Evolutionary conservation across 768 basidiomycete genomes (phyloP).

Genomic region (Kwoniella sp.): DNA sequence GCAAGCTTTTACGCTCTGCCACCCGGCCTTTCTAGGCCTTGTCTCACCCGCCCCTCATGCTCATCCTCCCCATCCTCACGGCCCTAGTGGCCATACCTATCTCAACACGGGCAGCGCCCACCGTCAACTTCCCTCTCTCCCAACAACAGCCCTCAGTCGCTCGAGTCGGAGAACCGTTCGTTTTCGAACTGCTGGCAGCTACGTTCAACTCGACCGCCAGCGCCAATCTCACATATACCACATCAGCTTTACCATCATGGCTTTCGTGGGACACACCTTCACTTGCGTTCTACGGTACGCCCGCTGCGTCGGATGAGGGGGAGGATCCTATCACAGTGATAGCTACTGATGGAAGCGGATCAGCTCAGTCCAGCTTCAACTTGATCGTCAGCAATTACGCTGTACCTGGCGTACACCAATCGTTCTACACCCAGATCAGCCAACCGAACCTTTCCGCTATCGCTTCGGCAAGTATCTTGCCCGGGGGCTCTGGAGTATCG

Average conservation of each 20-base stretch:
- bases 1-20: not conserved
- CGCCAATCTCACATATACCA: conserved; percentile 61
- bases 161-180: conserved; percentile 65
- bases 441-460: conserved; percentile 61
- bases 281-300: conserved; percentile 70
- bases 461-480: conserved; percentile 45
- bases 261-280: conserved; percentile 68
- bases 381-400: conserved; percentile 57
- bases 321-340: conserved; percentile 65
- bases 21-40: conserved; percentile 15
- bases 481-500: conserved; percentile 60
- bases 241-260: conserved; percentile 71
- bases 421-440: conserved; percentile 70
- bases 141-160: conserved; percentile 79
- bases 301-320: conserved; percentile 67
- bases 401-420: conserved; percentile 65
- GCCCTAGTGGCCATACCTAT: conserved; percentile 27
- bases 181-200: conserved; percentile 68
- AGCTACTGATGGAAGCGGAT: conserved; percentile 61
- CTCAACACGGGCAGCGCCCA: conserved; percentile 40
- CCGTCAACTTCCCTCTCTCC: conserved; percentile 64
- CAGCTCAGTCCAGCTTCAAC: conserved; percentile 34
- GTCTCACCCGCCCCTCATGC: conserved; percentile 9
- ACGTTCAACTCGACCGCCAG: conserved; percentile 63
- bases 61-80: conserved; percentile 26